Evolutionary conservation across 441 rosid species (phyloP).

Genomic region (Rhodomyrtus psidioides): DNA sequence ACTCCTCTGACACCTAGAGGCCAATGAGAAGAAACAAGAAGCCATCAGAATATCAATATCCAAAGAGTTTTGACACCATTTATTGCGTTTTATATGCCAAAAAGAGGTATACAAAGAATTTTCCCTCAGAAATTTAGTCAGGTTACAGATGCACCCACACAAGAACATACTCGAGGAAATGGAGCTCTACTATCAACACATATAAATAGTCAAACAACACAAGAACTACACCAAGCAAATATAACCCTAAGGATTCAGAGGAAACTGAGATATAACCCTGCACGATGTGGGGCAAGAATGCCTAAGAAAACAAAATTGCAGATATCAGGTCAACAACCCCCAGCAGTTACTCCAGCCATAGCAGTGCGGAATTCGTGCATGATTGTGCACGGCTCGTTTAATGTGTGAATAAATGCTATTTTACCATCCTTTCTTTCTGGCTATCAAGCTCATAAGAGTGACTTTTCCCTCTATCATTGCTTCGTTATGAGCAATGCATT

Average conservation of each 20-base stretch:
- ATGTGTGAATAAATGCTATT: not conserved
- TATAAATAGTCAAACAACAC: not conserved
- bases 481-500: not conserved
- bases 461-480: not conserved
- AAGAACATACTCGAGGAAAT: not conserved
- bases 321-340: not conserved
- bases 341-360: not conserved
- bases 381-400: not conserved
- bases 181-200: not conserved
- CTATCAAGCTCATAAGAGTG: not conserved
- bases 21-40: not conserved
- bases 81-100: not conserved
- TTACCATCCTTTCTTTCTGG: not conserved
- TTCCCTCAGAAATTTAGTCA: not conserved
- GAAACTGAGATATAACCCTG: not conserved
- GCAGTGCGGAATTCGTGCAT: not conserved
- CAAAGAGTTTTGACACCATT: not conserved
- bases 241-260: not conserved
- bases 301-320: not conserved
- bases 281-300: not conserved
- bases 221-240: not conserved
- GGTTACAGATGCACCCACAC: not conserved
- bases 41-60: not conserved
- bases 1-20: slow-evolving; percentile 92
- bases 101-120: not conserved